Evolutionary conservation across 176 grass and related monocot genomes (phyloP), one percentile per base, ranked within the genome.

Genomic region (Pharus latifolius): DNA sequence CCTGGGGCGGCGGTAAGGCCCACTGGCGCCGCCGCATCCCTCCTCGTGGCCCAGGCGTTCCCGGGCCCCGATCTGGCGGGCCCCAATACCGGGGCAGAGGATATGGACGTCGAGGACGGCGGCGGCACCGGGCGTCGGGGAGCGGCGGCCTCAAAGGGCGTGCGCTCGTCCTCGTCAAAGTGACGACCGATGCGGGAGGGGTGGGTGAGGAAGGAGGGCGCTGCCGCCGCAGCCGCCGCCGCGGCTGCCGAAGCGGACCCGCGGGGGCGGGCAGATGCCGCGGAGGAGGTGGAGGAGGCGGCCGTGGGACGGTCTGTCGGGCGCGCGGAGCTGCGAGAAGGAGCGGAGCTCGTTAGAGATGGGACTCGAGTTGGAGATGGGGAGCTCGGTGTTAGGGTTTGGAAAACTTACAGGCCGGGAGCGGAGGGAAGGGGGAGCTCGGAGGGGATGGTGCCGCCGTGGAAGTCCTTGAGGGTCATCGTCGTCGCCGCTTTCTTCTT

Each of bases 131-230:
- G 62, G 50, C 56, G 81, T n/a, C 63, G 79, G 27, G 60, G 84
- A 13, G 71, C 25, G 4, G 79, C 63, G 11, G 79, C 68, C 66
- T 99, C 95, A 67, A 94, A 99, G 20, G 95, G 95, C 14, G 84
- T 94, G 66, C 95, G 95, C 87, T 94, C 95, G 58, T 99, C 95
- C 83, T 99, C 95, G 49, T 99, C 95, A 43, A 99, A 99, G 79
- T 99, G 90, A 56, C 84, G 87, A 29, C 95, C 94, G 65, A 92
- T 90, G 56, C 78, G 76, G 17, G 80, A 67, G 7, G 80, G 53
- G 19, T 73, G 76, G 13, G 73, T 70, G 68, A 88, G 84, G 63
- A 92, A 84, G 50, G 81, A 76, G 25, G 56, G 84, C 25, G 53
- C 78, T 33, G 53, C 69, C 40, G 76, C 77, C 3, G 55, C 78